These are phyloP conservation scores for Arthrobotrys pseudoclavata DNA, from an alignment of 2,329 filamentous ascomycete species.

Conservation along the genomic window DNA sequence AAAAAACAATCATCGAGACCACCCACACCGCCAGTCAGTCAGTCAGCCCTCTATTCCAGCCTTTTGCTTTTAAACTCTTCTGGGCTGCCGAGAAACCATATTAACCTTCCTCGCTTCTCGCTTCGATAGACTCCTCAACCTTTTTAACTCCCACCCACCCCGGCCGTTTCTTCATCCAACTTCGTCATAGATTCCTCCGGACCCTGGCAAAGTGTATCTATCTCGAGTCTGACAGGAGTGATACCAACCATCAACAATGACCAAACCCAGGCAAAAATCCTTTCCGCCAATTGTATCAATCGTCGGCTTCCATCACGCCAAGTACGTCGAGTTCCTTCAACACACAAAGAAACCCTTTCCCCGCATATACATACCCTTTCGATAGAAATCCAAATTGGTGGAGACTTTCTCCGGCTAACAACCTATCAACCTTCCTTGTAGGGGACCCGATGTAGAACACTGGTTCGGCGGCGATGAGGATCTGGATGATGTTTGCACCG, in stretches of 20 bases:
- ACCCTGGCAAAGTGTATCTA: conserved; percentile 3
- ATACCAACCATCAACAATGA: conserved; percentile 33
- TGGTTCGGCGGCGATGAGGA: conserved; percentile 84
- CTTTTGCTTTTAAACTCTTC: conserved; percentile 15
- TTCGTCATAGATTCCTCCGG: conserved; percentile 22
- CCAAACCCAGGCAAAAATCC: conserved; percentile 32
- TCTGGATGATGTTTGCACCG: conserved; percentile 80
- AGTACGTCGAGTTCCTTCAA: conserved; percentile 64
- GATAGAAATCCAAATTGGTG: conserved; percentile 1
- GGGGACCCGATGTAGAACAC: conserved; percentile 90
- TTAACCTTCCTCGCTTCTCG: conserved; percentile 10
- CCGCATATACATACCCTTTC: conserved; percentile 32
- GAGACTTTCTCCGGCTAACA: conserved; percentile 5
- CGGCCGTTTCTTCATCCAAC: neutral
- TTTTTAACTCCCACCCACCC: conserved; percentile 19
- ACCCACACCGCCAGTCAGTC: conserved; percentile 3
- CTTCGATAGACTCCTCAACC: conserved; percentile 21
- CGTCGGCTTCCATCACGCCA: conserved; percentile 86
- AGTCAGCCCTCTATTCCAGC: conserved; percentile 19
- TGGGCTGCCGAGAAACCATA: conserved; percentile 26
- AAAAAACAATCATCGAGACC: neutral
- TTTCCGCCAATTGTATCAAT: conserved; percentile 81
- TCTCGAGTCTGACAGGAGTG: neutral
- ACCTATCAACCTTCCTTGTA: conserved; percentile 63
- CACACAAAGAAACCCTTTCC: neutral